Conservation (phyloP, 75 land plant genomes). For the Adiantum capillusveneris region DNA sequence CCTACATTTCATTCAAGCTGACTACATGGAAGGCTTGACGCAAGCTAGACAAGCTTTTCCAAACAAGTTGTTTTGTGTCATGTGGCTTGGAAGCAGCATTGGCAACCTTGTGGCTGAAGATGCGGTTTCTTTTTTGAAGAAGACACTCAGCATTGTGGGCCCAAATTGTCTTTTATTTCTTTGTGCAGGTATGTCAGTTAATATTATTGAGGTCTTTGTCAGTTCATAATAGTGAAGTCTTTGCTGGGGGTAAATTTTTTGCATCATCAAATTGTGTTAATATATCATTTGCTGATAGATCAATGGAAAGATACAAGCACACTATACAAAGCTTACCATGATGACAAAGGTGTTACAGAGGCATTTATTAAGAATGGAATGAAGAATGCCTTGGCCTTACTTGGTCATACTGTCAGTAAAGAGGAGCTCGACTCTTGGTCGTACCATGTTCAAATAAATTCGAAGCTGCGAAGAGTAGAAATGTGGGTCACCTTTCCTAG, state of each 20-base stretch:
- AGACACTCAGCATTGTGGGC: conserved; percentile 10
- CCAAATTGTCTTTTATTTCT: conserved; percentile 22
- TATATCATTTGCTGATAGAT: too few species aligned
- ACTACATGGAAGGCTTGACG: conserved; percentile 30
- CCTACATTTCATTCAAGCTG: conserved; percentile 25
- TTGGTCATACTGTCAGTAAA: conserved; percentile 11
- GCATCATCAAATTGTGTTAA: too few species aligned
- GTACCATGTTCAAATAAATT: conserved; percentile 29
- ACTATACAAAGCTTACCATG: conserved; percentile 29
- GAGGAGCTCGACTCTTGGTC: conserved; percentile 14
- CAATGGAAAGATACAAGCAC: conserved; percentile 29
- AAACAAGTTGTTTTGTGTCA: conserved; percentile 19
- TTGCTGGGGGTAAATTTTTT: too few species aligned
- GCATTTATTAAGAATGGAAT: conserved; percentile 32
- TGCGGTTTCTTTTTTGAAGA: conserved; percentile 10
- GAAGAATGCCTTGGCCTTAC: conserved; percentile 20
- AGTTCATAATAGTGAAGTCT: neutral
- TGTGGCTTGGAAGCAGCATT: conserved; percentile 43
- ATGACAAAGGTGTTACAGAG: conserved; percentile 26
- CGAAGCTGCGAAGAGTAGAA: conserved; percentile 22
- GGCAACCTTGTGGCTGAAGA: conserved; percentile 21
- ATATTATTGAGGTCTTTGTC: neutral
- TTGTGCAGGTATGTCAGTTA: conserved; percentile 19
- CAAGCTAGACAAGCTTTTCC: conserved; percentile 24
- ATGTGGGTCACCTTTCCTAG: conserved; percentile 27